Evolutionary conservation across 805 yeast genomes (phyloP).

Genomic region (Komagataella populi): DNA sequence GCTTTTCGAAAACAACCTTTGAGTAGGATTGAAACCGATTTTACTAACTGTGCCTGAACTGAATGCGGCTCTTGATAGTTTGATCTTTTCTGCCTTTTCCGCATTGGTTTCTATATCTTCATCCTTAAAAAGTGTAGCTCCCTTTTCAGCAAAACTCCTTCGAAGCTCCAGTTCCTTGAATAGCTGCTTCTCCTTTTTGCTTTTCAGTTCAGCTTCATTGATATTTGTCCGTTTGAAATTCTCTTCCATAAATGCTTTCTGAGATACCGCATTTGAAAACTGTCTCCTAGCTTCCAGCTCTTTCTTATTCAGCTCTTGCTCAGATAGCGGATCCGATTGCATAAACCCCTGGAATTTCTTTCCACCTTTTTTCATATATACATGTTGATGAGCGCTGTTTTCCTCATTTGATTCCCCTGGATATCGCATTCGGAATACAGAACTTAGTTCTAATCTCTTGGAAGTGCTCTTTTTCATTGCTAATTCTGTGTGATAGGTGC

Average conservation of each 20-base stretch:
- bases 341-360: not conserved
- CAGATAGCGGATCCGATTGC: not conserved
- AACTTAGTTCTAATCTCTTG: slow-evolving; percentile 56
- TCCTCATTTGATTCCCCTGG: not conserved
- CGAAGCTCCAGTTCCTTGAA: not conserved
- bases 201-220: not conserved
- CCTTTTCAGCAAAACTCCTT: not conserved
- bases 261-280: not conserved
- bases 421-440: not conserved
- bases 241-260: not conserved
- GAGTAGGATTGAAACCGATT: slow-evolving; percentile 18
- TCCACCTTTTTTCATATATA: not conserved
- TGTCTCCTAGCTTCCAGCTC: not conserved
- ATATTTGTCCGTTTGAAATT: not conserved
- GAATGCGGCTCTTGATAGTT: slow-evolving; percentile 14
- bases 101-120: slow-evolving; percentile 8
- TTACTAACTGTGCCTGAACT: slow-evolving; percentile 9
- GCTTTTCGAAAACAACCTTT: slow-evolving; percentile 7
- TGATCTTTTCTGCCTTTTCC: slow-evolving; percentile 8
- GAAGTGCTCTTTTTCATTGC: slow-evolving; percentile 36
- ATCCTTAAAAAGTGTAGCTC: slow-evolving; percentile 3
- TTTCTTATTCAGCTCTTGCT: not conserved
- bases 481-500: slow-evolving; percentile 61
- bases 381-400: not conserved
- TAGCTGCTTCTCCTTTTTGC: not conserved